Percentiles rank a stretch among this genome's conserved stretches.
phyloP scores from a whole-genome alignment of 2,329 filamentous ascomycete genomes.

The Diaporthe citri region DNA sequence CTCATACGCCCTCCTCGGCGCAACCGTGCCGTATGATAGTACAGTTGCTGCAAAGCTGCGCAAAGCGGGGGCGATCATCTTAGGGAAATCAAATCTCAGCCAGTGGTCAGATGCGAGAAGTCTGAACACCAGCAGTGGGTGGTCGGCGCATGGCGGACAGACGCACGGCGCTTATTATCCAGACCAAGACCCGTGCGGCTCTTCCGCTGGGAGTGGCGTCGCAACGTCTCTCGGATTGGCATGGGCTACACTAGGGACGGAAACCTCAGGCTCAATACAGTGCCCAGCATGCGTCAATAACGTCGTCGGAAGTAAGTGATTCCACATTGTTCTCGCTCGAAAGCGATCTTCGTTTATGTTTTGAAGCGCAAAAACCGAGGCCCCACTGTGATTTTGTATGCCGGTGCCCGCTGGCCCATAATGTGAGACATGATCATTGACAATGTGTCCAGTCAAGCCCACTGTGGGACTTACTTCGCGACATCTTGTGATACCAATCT shows the following conservation, averaged over 20 bases:
- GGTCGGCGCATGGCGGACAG: constrained; percentile 75
- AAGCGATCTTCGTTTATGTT: background rate
- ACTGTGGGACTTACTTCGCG: constrained; percentile 74
- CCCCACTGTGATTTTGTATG: background rate
- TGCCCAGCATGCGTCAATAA: constrained; percentile 30
- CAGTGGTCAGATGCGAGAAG: constrained; percentile 75
- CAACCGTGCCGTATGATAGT: constrained; percentile 66
- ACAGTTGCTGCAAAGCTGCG: constrained; percentile 69
- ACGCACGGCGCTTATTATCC: constrained; percentile 71
- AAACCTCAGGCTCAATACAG: constrained; percentile 34
- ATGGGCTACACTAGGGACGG: constrained; percentile 52
- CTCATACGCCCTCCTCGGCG: constrained; percentile 68
- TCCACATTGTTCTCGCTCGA: background rate
- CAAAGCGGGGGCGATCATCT: constrained; percentile 69
- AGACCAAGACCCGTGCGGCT: constrained; percentile 72
- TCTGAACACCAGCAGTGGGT: constrained; percentile 70
- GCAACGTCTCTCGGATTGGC: constrained; percentile 70
- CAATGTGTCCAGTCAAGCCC: constrained; percentile 63
- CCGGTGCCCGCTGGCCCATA: too few species aligned
- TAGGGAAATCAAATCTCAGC: constrained; percentile 73
- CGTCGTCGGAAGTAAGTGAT: constrained; percentile 31
- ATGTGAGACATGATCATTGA: background rate
- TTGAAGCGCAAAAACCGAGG: background rate
- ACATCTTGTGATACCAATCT: constrained; percentile 73
- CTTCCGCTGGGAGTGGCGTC: constrained; percentile 73